Percentiles rank a stretch among this genome's conserved stretches.
Evolutionary conservation across 2,329 filamentous ascomycete genomes (phyloP).

Genomic region (Colletotrichum sidae): DNA sequence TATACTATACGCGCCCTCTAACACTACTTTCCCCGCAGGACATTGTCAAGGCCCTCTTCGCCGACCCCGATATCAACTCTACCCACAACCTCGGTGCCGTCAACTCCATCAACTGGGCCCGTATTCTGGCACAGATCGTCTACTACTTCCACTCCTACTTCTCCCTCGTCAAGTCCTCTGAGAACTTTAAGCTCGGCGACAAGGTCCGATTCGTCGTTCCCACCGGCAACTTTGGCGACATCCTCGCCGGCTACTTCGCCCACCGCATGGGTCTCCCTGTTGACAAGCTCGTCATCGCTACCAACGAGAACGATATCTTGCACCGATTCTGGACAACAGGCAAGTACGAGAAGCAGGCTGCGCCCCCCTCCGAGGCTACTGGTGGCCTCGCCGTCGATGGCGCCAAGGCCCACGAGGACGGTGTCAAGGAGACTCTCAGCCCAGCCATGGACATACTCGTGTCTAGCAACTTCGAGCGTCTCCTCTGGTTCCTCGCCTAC

Average conservation of each 20-base stretch:
- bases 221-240: slow-evolving; percentile 96
- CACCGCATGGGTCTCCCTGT: slow-evolving; percentile 88
- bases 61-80: slow-evolving; percentile 84
- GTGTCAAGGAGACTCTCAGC: slow-evolving; percentile 90
- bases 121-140: slow-evolving; percentile 95
- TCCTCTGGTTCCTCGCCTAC: slow-evolving; percentile 93
- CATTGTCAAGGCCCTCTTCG: slow-evolving; percentile 93
- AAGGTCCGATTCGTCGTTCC: slow-evolving; percentile 89
- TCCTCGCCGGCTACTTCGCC: slow-evolving; percentile 93
- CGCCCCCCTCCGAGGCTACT: slow-evolving; percentile 66
- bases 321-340: slow-evolving; percentile 95
- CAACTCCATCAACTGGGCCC: slow-evolving; percentile 96
- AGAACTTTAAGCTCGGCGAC: slow-evolving; percentile 71
- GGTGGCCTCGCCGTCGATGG: slow-evolving; percentile 75
- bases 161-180: slow-evolving; percentile 72
- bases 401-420: slow-evolving; percentile 73
- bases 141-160: slow-evolving; percentile 99
- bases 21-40: slow-evolving; percentile 61
- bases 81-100: slow-evolving; percentile 89
- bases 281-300: slow-evolving; percentile 91
- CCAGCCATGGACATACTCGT: slow-evolving; percentile 99
- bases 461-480: slow-evolving; percentile 94
- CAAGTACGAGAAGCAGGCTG: slow-evolving; percentile 86
- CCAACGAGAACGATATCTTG: slow-evolving; percentile 97
- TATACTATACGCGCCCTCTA: not conserved